Percentiles rank a stretch among this genome's conserved stretches.
These are phyloP conservation scores for Penicillium verhagenii DNA, from an alignment of 495 filamentous ascomycete species.

Conservation along the genomic window DNA sequence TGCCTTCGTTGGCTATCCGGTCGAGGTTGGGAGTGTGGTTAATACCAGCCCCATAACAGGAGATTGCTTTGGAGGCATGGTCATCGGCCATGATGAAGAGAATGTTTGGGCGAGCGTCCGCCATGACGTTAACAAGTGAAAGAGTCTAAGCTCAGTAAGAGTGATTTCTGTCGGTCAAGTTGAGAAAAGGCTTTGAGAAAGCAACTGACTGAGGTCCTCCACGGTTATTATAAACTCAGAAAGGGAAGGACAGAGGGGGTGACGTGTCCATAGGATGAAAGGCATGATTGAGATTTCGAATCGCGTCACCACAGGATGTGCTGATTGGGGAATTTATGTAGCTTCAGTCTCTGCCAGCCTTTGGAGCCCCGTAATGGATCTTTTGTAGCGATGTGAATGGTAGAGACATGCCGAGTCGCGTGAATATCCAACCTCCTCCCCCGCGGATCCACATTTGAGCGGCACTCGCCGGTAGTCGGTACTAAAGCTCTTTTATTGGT, in stretches of 20 bases:
- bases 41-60: constrained; percentile 40
- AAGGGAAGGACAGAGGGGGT: neutral
- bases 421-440: neutral
- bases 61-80: constrained; percentile 45
- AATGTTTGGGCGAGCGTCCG: constrained; percentile 34
- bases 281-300: neutral
- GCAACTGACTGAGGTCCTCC: neutral
- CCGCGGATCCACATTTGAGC: neutral
- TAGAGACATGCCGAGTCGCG: neutral
- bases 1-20: constrained; percentile 40
- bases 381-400: neutral
- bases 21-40: constrained; percentile 46
- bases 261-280: neutral
- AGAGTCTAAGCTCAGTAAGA: neutral
- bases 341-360: neutral
- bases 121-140: neutral
- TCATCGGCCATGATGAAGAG: constrained; percentile 50
- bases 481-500: neutral
- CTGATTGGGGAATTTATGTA: neutral
- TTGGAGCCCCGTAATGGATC: neutral
- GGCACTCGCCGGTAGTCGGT: neutral
- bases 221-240: neutral
- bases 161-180: neutral
- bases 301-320: neutral
- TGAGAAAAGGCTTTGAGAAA: neutral